Conservation (phyloP, 345 rosid species). For the Angophora floribunda region DNA sequence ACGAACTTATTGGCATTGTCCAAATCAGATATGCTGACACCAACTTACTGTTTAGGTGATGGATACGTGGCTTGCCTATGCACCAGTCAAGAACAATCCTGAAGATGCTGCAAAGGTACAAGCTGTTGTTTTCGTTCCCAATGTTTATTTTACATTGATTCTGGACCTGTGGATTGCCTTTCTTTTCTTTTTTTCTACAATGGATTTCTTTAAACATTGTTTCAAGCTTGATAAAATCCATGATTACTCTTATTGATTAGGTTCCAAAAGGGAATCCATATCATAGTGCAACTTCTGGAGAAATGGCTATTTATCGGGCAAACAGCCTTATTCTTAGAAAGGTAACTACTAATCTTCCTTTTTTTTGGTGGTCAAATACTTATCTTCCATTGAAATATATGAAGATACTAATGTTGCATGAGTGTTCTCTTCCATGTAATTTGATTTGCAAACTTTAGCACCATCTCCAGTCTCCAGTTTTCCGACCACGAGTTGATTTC, state of each 20-base stretch:
- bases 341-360: conserved; percentile 15
- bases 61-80: conserved; percentile 88
- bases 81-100: conserved; percentile 91
- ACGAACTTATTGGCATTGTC: not conserved
- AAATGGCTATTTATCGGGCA: conserved; percentile 80
- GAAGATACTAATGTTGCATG: not conserved
- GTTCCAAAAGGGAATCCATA: conserved; percentile 92
- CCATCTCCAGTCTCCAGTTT: not conserved
- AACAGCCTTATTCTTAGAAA: conserved; percentile 63
- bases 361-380: not conserved
- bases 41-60: conserved; percentile 33
- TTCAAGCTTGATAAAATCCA: not conserved
- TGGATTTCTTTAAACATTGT: not conserved
- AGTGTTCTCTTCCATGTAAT: not conserved
- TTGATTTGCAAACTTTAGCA: not conserved
- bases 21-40: not conserved
- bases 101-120: conserved; percentile 93
- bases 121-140: not conserved
- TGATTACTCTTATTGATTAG: conserved; percentile 11
- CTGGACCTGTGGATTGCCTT: not conserved
- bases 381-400: not conserved
- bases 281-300: conserved; percentile 96
- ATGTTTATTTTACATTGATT: not conserved
- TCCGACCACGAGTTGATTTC: not conserved
- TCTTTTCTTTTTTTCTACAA: not conserved